Base-by-base conservation (phyloP, 129 eudicot species). In the Dittrichia graveolens region DNA sequence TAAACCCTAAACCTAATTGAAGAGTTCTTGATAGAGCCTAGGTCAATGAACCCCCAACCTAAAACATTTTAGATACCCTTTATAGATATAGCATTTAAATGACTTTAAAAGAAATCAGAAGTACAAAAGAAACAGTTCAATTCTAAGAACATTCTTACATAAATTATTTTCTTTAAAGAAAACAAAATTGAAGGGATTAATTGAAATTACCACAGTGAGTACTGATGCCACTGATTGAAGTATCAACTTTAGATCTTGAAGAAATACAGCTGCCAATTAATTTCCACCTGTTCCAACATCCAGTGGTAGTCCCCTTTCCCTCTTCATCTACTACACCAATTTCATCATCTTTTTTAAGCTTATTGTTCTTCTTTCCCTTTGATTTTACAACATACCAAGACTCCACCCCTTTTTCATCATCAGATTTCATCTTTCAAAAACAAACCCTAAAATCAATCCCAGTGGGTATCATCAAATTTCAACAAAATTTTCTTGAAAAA, bases 191-290 rank as follows among this genome's bases (percentile, higher is more conserved):
- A 57, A 54, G 44, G 16, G 61, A 5, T 24, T 14, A 38, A 35
- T 3, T 40, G 64, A 71, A 62, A 3, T 77, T 95, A 95, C 99
- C 99, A 78, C 76, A 72, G 65, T 72, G 73, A 71, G 92, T 77
- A 83, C 88, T 86, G 77, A 85, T 90, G 87, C 97, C 90, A 85
- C 96, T 90, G 62, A 86, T 71, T 44, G 99, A 95, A 76, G 56
- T 88, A 81, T 95, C 99, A 70, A 95, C 99, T 76, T 95, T 95
- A 87, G 99, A 90, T 94, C 96, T 90, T 77, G 98, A 94, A 79
- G 89, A 75, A 65, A 90, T 75, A 84, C 99, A 95, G 79, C 97
- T 86, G 37, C 96, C 88, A 54, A 88, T 76, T 59, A 85, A 71
- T 0, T 91, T 84, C 84, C 88, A 82, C 78, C 81, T 85, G 52